Evolutionary conservation across 2,329 filamentous ascomycete genomes (phyloP), one percentile per base, ranked within the genome.

Genomic region (Fusarium tanahbumbuense): DNA sequence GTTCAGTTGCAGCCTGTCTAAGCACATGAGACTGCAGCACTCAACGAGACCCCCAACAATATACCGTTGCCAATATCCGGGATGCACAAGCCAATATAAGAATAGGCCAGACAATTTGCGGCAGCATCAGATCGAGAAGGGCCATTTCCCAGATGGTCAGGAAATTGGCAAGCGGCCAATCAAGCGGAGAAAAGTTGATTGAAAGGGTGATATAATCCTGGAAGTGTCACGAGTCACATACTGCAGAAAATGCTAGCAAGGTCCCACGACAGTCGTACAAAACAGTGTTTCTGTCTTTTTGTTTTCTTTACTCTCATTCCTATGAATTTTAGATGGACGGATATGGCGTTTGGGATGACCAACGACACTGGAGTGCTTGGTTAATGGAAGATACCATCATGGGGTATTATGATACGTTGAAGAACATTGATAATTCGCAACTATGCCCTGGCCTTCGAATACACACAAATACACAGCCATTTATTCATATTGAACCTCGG

Each of bases 1-100:
- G 86, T 88, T 88, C 73, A 83, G 83, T 46, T 86, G 86, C 8
- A 87, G 84, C 74, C 87, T 88, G 86, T 82, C 85, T 50, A 88
- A 88, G 76, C 86, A 88, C 74, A 86, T 81, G 78, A 86, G 84
- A 74, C 78, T 84, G 62, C 83, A 86, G 75, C 86, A 88, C 76
- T 83, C 84, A 52, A 78, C 78, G 15, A 81, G 78, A 5, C 84
- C 84, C 37, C 83, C 84, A 10, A 79, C 81, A 64, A 86, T 87
- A 46, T 88, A 85, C 76, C 81, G 81, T 63, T 88, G 86, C 66
- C 81, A 82, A 5, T 88, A 76, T 50, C 86, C 85, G 4, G 85
- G 84, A 5, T 88, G 86, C 72, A 83, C 78, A 23, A 87, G 85
- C 72, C 82, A 84, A 70, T 88, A 86, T 73, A 86, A 83, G 76